These are phyloP conservation scores for Castanea mollissima DNA, from an alignment of 306 rosid species.

Conservation along the genomic window DNA sequence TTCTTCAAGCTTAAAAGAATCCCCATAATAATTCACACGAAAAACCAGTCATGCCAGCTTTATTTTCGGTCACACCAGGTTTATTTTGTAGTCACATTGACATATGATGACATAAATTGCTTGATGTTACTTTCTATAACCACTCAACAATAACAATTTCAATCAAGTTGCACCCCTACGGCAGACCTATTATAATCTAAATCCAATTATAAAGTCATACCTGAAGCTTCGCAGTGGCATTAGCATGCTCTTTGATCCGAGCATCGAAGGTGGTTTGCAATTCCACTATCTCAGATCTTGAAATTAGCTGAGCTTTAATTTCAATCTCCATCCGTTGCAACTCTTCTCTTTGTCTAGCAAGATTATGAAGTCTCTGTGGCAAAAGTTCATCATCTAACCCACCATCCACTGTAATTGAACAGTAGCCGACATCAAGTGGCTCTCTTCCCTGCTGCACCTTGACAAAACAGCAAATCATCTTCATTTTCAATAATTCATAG, in stretches of 20 bases:
- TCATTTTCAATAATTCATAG: conserved; percentile 34
- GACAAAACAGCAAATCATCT: conserved; percentile 50
- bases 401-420: conserved; percentile 82
- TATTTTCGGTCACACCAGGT: background rate
- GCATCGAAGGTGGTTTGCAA: conserved; percentile 67
- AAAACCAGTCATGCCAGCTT: background rate
- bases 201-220: conserved; percentile 31
- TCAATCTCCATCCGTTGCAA: conserved; percentile 75
- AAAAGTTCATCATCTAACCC: conserved; percentile 58
- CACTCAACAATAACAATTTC: background rate
- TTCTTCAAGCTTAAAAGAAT: background rate
- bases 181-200: background rate
- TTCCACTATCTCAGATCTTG: conserved; percentile 75
- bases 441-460: conserved; percentile 98
- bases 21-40: background rate
- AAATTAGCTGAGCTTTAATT: conserved; percentile 79
- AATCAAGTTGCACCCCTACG: background rate
- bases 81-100: background rate
- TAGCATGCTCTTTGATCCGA: conserved; percentile 77
- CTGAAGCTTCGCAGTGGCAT: conserved; percentile 69
- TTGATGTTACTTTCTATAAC: background rate
- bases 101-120: background rate
- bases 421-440: conserved; percentile 80
- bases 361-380: conserved; percentile 61
- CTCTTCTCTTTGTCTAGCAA: conserved; percentile 79